These are phyloP conservation scores for Wallemia ichthyophaga DNA, from an alignment of 1,284 basidiomycete genomes.

Conservation along the genomic window DNA sequence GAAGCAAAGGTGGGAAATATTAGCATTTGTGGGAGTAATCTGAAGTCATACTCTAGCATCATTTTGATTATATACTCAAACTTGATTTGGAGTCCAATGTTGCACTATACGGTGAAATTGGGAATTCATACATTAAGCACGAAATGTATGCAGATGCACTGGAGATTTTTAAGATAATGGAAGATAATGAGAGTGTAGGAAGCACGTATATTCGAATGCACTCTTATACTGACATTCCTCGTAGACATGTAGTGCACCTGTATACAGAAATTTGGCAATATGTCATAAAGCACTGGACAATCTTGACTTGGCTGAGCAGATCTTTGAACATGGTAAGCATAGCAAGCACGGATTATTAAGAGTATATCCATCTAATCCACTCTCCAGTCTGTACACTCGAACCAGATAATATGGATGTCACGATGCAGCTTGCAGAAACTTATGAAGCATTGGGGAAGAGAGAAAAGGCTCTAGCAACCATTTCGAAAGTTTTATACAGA, in stretches of 20 bases:
- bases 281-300: conserved; percentile 44
- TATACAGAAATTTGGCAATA: conserved; percentile 35
- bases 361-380: too few relatives aligned
- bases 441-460: conserved; percentile 50
- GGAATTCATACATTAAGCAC: conserved; percentile 47
- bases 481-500: not conserved
- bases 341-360: too few relatives aligned
- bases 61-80: conserved; percentile 35
- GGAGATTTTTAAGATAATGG: conserved; percentile 43
- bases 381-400: conserved; percentile 18
- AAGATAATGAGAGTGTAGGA: conserved; percentile 33
- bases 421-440: conserved; percentile 63
- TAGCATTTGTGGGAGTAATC: not conserved
- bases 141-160: conserved; percentile 41
- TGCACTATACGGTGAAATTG: conserved; percentile 47
- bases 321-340: conserved; percentile 42
- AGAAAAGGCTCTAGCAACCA: conserved; percentile 34
- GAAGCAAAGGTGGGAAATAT: conserved; percentile 38
- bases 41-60: conserved; percentile 23
- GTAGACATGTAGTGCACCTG: conserved; percentile 34
- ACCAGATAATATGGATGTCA: conserved; percentile 42
- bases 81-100: conserved; percentile 46
- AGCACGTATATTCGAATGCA: not conserved
- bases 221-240: not conserved
- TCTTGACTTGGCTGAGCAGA: conserved; percentile 40